These are phyloP conservation scores for Fomitopsis palustris DNA, from an alignment of 1,284 basidiomycete genomes.

Conservation along the genomic window DNA sequence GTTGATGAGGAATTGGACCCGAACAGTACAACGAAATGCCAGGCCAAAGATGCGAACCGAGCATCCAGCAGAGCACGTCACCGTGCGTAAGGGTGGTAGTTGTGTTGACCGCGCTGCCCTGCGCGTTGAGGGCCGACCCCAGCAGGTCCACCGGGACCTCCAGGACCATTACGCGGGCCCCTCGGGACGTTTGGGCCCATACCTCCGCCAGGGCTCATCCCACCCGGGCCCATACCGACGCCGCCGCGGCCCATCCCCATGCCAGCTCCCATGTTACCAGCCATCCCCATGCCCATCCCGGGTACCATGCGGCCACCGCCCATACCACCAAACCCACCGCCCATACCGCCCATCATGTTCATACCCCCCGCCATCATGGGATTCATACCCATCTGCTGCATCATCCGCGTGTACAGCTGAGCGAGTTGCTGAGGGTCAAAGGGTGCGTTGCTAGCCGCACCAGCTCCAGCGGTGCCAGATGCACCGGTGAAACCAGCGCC, in stretches of 20 bases:
- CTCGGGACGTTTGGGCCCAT: slow-evolving; percentile 59
- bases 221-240: slow-evolving; percentile 38
- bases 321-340: slow-evolving; percentile 32
- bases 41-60: neutral
- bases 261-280: slow-evolving; percentile 28
- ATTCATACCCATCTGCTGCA: slow-evolving; percentile 65
- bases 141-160: slow-evolving; percentile 43
- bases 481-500: slow-evolving; percentile 17
- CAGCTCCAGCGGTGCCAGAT: slow-evolving; percentile 20
- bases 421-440: slow-evolving; percentile 83
- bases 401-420: slow-evolving; percentile 79
- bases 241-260: slow-evolving; percentile 48
- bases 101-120: slow-evolving; percentile 68
- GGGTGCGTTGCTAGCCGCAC: slow-evolving; percentile 40
- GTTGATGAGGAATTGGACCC: neutral
- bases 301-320: slow-evolving; percentile 33
- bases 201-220: slow-evolving; percentile 28
- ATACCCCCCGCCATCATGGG: slow-evolving; percentile 46
- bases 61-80: slow-evolving; percentile 21
- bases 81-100: slow-evolving; percentile 78
- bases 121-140: slow-evolving; percentile 73
- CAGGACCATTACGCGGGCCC: slow-evolving; percentile 59
- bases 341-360: slow-evolving; percentile 43
- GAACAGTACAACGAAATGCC: neutral
- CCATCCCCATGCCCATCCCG: slow-evolving; percentile 38